Percentiles rank a stretch among this genome's conserved stretches.
Evolutionary conservation across 768 basidiomycete species (phyloP).

Genomic region (Phallus indusiatus): DNA sequence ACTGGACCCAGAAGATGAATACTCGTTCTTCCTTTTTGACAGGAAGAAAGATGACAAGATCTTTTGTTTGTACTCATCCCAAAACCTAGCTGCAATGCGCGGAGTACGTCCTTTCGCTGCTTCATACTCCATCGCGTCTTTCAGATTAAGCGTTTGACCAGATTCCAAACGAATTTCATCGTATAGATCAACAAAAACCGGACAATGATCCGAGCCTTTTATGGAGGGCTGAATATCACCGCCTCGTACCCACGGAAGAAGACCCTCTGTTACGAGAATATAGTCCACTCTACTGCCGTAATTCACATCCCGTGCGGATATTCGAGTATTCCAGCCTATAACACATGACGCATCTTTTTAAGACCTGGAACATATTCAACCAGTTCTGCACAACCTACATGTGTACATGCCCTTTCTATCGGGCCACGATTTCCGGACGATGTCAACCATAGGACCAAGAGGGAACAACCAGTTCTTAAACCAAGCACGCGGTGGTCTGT

Average conservation of each 20-base stretch:
- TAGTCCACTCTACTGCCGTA: constrained; percentile 93
- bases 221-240: constrained; percentile 76
- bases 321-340: constrained; percentile 90
- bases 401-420: constrained; percentile 90
- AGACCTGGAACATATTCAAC: background rate
- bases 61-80: constrained; percentile 86
- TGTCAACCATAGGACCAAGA: constrained; percentile 64
- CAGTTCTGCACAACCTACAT: constrained; percentile 43
- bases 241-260: constrained; percentile 86
- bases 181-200: constrained; percentile 85
- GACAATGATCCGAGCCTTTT: constrained; percentile 96
- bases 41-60: constrained; percentile 73
- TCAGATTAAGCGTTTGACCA: constrained; percentile 26
- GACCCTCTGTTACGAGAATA: constrained; percentile 76
- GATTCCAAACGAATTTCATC: constrained; percentile 54
- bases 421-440: constrained; percentile 71
- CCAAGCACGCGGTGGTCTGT: constrained; percentile 66
- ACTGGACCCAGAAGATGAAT: background rate
- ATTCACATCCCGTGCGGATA: constrained; percentile 84
- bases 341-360: background rate
- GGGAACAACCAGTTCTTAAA: constrained; percentile 64
- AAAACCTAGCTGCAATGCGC: constrained; percentile 66
- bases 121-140: constrained; percentile 29
- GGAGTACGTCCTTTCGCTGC: constrained; percentile 38
- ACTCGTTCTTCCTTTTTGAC: constrained; percentile 30